Conservation (phyloP, 306 rosid species). For the Vigna angularis region DNA sequence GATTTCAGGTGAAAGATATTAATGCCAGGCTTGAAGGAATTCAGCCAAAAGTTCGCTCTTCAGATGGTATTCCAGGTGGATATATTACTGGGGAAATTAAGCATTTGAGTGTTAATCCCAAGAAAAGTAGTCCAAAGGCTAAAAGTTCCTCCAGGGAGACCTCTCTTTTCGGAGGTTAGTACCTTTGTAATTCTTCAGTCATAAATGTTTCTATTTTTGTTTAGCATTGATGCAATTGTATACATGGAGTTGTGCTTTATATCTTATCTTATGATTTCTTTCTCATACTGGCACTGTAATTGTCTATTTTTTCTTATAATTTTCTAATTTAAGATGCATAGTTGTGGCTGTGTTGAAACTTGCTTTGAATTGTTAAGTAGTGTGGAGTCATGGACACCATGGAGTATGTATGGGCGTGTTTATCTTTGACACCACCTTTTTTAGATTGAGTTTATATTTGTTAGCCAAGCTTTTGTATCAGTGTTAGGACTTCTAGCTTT, state of each 20-base stretch:
- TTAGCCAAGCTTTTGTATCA: constrained; percentile 22
- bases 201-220: constrained; percentile 10
- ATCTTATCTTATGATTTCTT: constrained; percentile 24
- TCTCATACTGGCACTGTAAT: constrained; percentile 15
- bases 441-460: constrained; percentile 17
- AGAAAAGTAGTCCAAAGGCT: constrained; percentile 95
- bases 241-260: constrained; percentile 4
- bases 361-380: constrained; percentile 8
- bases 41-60: constrained; percentile 80
- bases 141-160: constrained; percentile 83
- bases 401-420: constrained; percentile 28
- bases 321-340: constrained; percentile 36
- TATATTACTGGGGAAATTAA: constrained; percentile 73
- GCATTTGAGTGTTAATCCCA: constrained; percentile 60
- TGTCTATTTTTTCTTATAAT: constrained; percentile 7
- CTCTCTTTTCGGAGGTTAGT: constrained; percentile 94
- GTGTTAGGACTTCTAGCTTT: constrained; percentile 18
- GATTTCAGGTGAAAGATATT: constrained; percentile 93
- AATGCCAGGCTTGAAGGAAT: constrained; percentile 95
- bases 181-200: constrained; percentile 36
- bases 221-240: constrained; percentile 23
- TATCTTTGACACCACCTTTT: constrained; percentile 17
- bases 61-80: constrained; percentile 75
- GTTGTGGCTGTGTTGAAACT: constrained; percentile 4
- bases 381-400: background rate